Percentiles rank a stretch among this genome's conserved stretches.
These are phyloP conservation scores for Aureobasidium sp. DNA, from an alignment of 2,329 filamentous ascomycete genomes.

Conservation along the genomic window DNA sequence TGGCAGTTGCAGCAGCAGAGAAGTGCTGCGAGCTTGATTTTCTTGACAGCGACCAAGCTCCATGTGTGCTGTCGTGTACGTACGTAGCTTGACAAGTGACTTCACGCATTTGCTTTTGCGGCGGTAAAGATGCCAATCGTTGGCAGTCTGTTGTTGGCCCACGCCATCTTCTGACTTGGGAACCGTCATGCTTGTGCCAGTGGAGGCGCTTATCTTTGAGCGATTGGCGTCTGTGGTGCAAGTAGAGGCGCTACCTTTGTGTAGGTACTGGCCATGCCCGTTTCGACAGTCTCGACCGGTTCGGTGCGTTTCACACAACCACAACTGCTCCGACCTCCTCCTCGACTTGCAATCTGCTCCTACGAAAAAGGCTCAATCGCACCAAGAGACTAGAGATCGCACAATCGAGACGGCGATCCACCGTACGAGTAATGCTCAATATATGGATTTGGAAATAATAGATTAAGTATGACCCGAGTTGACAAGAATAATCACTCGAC, in stretches of 20 bases:
- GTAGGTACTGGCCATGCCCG: conserved; percentile 6
- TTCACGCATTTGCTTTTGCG: conserved; percentile 9
- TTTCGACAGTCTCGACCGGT: conserved; percentile 13
- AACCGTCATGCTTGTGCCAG: conserved; percentile 10
- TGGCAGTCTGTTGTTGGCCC: not conserved
- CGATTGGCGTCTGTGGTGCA: conserved; percentile 13
- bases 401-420: conserved; percentile 7
- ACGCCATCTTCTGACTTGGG: conserved; percentile 12
- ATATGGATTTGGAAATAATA: not conserved
- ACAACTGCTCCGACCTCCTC: conserved; percentile 11
- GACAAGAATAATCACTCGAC: not conserved
- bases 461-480: conserved; percentile 7
- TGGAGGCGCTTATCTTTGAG: conserved; percentile 9
- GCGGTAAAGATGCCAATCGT: conserved; percentile 4
- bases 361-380: not conserved
- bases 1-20: not conserved
- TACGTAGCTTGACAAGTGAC: conserved; percentile 13
- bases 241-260: conserved; percentile 12
- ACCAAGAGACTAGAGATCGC: conserved; percentile 4
- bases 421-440: conserved; percentile 8
- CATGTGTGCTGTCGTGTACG: conserved; percentile 13
- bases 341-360: conserved; percentile 5
- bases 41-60: conserved; percentile 8
- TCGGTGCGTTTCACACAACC: conserved; percentile 15
- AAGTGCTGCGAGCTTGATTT: conserved; percentile 9